These are phyloP conservation scores for Phytophthora lateralis DNA, from an alignment of 352 stramenopile species.

Conservation along the genomic window DNA sequence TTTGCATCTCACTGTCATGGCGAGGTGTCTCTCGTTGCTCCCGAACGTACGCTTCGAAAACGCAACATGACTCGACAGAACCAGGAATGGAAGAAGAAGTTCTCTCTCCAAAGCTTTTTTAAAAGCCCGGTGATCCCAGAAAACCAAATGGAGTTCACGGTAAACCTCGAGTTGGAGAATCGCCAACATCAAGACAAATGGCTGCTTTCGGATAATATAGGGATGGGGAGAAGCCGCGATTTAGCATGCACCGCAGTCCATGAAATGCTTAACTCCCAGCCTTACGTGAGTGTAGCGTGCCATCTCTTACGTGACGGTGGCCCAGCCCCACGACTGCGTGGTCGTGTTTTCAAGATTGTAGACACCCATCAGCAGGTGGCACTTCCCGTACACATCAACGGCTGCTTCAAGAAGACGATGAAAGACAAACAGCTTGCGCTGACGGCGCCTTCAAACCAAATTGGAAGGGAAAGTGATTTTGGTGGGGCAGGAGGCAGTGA, in stretches of 20 bases:
- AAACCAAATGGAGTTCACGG: slow-evolving; percentile 66
- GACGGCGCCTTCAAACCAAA: slow-evolving; percentile 15
- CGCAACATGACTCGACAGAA: slow-evolving; percentile 55
- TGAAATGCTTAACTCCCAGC: slow-evolving; percentile 62
- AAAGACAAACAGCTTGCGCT: slow-evolving; percentile 52
- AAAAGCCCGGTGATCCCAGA: slow-evolving; percentile 62
- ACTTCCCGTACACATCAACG: slow-evolving; percentile 76
- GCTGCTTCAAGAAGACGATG: slow-evolving; percentile 73
- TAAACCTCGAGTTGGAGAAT: slow-evolving; percentile 75
- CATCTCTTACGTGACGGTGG: slow-evolving; percentile 61
- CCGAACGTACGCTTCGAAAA: slow-evolving; percentile 45
- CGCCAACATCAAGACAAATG: slow-evolving; percentile 52
- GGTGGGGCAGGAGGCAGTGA: slow-evolving; percentile 49
- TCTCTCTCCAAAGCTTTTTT: slow-evolving; percentile 80
- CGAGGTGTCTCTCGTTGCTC: slow-evolving; percentile 48
- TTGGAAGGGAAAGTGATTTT: slow-evolving; percentile 12
- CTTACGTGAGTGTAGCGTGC: slow-evolving; percentile 70
- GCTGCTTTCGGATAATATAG: slow-evolving; percentile 75
- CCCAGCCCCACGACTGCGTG: slow-evolving; percentile 42
- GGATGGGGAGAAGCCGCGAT: slow-evolving; percentile 65
- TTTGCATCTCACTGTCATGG: slow-evolving; percentile 62
- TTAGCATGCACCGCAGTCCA: slow-evolving; percentile 65
- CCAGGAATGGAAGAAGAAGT: slow-evolving; percentile 82
- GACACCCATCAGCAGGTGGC: slow-evolving; percentile 52
- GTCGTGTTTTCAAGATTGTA: slow-evolving; percentile 68